phyloP scores from a whole-genome alignment of 352 stramenopile species.

The Phytophthora cactorum region DNA sequence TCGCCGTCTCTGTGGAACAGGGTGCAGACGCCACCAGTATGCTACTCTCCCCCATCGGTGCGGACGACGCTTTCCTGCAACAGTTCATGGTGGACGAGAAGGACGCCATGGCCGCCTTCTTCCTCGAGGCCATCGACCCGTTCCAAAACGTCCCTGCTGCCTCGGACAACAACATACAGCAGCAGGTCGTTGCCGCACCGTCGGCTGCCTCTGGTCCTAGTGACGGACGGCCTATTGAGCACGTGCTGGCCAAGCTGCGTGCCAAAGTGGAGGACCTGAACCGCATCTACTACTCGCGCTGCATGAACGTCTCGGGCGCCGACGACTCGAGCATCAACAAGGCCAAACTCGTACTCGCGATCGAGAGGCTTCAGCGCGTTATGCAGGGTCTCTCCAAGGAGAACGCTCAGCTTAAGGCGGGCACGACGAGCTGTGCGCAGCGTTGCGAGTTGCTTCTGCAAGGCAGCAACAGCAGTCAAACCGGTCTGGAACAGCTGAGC shows the following conservation, averaged over 20 bases:
- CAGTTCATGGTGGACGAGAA: constrained; percentile 63
- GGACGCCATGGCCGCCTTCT: constrained; percentile 68
- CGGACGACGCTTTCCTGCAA: constrained; percentile 50
- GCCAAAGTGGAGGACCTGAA: constrained; percentile 56
- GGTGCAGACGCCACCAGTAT: constrained; percentile 56
- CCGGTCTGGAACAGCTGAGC: constrained; percentile 24
- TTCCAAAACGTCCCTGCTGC: constrained; percentile 43
- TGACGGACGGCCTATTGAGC: constrained; percentile 36
- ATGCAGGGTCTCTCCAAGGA: constrained; percentile 47
- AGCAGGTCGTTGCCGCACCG: constrained; percentile 4
- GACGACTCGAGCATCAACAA: constrained; percentile 42
- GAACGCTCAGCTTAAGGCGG: constrained; percentile 48
- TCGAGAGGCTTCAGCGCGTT: constrained; percentile 64
- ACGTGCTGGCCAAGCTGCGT: constrained; percentile 56
- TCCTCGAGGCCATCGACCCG: constrained; percentile 63
- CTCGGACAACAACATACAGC: constrained; percentile 9
- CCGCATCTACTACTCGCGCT: constrained; percentile 71
- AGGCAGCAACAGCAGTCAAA: background rate
- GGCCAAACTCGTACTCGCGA: constrained; percentile 55
- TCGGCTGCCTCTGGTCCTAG: constrained; percentile 7
- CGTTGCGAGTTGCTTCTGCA: constrained; percentile 27
- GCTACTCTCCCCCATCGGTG: constrained; percentile 63
- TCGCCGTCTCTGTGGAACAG: constrained; percentile 26
- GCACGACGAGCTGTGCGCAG: constrained; percentile 39
- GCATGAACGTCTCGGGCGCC: constrained; percentile 43